Conservation (phyloP, 1,284 basidiomycete genomes). For the Moniliophthora roreri region DNA sequence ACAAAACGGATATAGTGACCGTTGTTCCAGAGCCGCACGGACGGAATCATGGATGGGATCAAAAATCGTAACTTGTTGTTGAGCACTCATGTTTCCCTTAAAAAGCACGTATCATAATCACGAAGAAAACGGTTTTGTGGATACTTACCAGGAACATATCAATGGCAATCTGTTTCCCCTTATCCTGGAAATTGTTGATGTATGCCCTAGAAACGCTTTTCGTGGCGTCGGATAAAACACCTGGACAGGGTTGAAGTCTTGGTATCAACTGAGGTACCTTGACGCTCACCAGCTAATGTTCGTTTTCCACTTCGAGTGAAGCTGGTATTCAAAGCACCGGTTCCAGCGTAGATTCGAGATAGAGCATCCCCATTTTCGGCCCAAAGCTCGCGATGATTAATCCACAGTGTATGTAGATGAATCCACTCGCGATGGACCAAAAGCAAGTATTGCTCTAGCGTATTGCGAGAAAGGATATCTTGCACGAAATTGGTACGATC, state of each 20-base stretch:
- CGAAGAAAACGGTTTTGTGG: not conserved
- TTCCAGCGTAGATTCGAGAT: constrained; percentile 94
- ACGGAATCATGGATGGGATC: constrained; percentile 94
- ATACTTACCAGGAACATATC: constrained; percentile 84
- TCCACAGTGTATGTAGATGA: constrained; percentile 74
- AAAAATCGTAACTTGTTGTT: constrained; percentile 87
- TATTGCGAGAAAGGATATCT: constrained; percentile 83
- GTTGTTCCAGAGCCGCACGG: constrained; percentile 63
- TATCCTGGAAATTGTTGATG: constrained; percentile 98
- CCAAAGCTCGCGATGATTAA: constrained; percentile 91
- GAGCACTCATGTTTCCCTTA: constrained; percentile 89
- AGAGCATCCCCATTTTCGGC: constrained; percentile 94
- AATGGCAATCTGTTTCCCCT: constrained; percentile 91
- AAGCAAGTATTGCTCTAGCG: constrained; percentile 73
- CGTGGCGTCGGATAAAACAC: constrained; percentile 92
- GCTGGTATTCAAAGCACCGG: constrained; percentile 94
- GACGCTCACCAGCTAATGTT: constrained; percentile 71
- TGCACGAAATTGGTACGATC: constrained; percentile 99
- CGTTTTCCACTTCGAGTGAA: constrained; percentile 94
- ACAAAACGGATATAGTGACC: constrained; percentile 35
- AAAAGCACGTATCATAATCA: constrained; percentile 6
- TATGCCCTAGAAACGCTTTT: constrained; percentile 95
- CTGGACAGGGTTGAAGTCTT: constrained; percentile 31
- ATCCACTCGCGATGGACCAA: constrained; percentile 76
- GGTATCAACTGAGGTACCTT: constrained; percentile 4